phyloP scores from a whole-genome alignment of 2,329 filamentous ascomycete genomes.

The Rugonectria rugulosa region DNA sequence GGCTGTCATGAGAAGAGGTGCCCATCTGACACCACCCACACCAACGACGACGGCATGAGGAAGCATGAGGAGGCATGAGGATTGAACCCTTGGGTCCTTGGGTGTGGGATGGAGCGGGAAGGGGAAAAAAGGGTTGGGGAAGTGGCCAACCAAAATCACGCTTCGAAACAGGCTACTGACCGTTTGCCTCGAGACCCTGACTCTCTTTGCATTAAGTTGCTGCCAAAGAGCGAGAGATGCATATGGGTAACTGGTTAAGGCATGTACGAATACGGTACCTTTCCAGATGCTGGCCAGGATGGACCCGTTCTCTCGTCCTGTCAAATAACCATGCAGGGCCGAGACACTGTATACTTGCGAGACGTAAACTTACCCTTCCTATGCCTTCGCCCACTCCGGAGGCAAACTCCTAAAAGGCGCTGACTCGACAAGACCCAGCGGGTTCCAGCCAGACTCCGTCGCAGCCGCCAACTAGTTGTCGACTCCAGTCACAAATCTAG shows the following conservation, averaged over 20 bases:
- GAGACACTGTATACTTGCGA: background rate
- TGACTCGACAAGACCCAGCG: background rate
- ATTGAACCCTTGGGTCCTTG: background rate
- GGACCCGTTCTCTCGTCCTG: conserved; percentile 13
- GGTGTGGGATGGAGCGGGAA: background rate
- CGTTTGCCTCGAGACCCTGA: conserved; percentile 28
- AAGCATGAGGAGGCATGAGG: background rate
- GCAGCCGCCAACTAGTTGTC: background rate
- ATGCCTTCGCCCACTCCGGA: too few relatives aligned
- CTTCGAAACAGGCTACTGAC: conserved; percentile 29
- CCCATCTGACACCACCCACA: conserved; percentile 4
- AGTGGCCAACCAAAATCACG: conserved; percentile 19
- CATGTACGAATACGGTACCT: background rate
- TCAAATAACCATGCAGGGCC: background rate
- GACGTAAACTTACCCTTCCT: too few relatives aligned
- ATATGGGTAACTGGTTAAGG: background rate
- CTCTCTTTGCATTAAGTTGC: background rate
- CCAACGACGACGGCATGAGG: background rate
- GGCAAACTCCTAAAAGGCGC: background rate
- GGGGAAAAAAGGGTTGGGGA: background rate
- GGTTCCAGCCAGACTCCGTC: background rate
- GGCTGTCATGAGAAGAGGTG: conserved; percentile 4
- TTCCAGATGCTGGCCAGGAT: conserved; percentile 20
- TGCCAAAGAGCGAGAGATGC: background rate
- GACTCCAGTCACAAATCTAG: background rate